A percentile compares a stretch with the other conserved stretches of the same genome.
phyloP scores from a whole-genome alignment of 2,329 filamentous ascomycete species.

The Xylaria polymorpha region DNA sequence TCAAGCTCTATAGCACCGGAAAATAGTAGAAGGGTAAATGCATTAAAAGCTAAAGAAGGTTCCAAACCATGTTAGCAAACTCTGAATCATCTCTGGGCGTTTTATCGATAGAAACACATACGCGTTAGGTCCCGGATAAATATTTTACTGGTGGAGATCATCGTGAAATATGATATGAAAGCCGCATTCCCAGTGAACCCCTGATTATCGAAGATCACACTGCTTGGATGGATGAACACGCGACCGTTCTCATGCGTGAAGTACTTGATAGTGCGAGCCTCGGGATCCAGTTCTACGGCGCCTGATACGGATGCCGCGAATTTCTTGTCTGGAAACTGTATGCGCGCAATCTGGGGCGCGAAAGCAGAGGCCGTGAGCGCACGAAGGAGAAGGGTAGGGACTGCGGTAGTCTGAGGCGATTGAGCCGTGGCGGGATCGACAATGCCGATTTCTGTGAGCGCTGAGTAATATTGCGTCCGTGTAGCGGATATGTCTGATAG shows the following conservation, averaged over 20 bases:
- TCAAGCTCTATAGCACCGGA: conserved; percentile 86
- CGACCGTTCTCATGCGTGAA: conserved; percentile 87
- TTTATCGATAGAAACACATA: conserved; percentile 58
- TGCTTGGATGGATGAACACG: conserved; percentile 93
- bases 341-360: conserved; percentile 87
- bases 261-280: conserved; percentile 91
- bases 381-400: conserved; percentile 67
- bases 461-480: conserved; percentile 83
- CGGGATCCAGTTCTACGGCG: conserved; percentile 91
- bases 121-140: conserved; percentile 92
- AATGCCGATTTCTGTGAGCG: conserved; percentile 88
- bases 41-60: conserved; percentile 77
- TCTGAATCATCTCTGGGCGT: neutral
- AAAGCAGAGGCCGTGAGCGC: conserved; percentile 80
- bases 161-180: conserved; percentile 90
- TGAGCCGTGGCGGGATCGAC: conserved; percentile 52
- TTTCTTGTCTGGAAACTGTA: conserved; percentile 95
- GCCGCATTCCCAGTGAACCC: conserved; percentile 78
- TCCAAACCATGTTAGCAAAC: conserved; percentile 25
- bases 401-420: conserved; percentile 34
- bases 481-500: conserved; percentile 91
- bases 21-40: conserved; percentile 89
- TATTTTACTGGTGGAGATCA: conserved; percentile 91
- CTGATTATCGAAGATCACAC: conserved; percentile 85
- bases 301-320: conserved; percentile 89